Evolutionary conservation across 345 rosid genomes (phyloP).

Genomic region (Moringa oleifera): DNA sequence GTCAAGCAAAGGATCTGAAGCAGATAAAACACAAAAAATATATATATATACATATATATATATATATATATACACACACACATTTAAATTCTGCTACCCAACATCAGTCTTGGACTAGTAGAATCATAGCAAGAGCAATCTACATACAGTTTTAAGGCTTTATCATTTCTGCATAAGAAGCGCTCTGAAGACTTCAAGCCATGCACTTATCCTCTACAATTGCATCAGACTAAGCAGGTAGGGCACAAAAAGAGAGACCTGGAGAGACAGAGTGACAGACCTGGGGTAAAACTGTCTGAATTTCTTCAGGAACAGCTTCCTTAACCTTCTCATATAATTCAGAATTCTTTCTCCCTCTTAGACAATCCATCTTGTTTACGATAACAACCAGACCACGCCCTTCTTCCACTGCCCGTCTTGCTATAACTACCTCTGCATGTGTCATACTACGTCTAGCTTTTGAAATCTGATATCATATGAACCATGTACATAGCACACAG

Average conservation of each 20-base stretch:
- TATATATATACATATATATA: too few relatives aligned
- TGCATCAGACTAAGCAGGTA: background rate
- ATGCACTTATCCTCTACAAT: background rate
- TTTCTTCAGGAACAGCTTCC: slow-evolving; percentile 91
- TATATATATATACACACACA: too few relatives aligned
- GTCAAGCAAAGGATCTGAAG: background rate
- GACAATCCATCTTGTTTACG: slow-evolving; percentile 95
- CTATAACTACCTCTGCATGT: slow-evolving; percentile 95
- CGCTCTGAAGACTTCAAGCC: background rate
- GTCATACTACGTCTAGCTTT: slow-evolving; percentile 75
- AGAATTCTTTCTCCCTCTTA: slow-evolving; percentile 51
- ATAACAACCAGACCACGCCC: slow-evolving; percentile 87
- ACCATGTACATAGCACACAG: slow-evolving; percentile 3
- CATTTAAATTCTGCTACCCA: too few relatives aligned
- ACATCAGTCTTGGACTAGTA: too few relatives aligned
- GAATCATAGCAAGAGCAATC: too few relatives aligned
- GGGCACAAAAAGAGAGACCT: background rate
- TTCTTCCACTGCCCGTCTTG: slow-evolving; percentile 91
- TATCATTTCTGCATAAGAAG: background rate
- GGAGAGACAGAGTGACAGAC: slow-evolving; percentile 20
- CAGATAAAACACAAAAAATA: background rate
- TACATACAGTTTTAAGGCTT: too few relatives aligned
- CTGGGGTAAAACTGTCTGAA: slow-evolving; percentile 93
- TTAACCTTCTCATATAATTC: slow-evolving; percentile 54
- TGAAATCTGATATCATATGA: slow-evolving; percentile 45